Evolutionary conservation across 129 eudicot species (phyloP), one percentile per base, ranked within the genome.

Genomic region (Rutidosis leptorrhynchoides): DNA sequence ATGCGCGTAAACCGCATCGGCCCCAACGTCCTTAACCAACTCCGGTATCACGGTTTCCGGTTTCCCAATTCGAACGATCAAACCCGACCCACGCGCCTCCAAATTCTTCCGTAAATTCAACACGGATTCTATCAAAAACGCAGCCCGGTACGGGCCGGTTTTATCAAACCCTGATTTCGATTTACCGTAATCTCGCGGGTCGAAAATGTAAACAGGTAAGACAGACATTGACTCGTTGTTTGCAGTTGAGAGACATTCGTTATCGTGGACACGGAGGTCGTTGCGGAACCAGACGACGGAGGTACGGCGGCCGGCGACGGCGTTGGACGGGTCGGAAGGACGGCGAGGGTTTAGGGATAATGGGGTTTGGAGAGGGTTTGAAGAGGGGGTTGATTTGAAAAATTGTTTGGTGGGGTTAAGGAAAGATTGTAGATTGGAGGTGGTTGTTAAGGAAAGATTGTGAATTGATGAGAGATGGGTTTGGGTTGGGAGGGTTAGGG

Each of bases 201-300:
- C 97, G 55, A 91, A 91, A 70, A 92, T 83, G 72, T 87, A 91
- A 8, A 91, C 88, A 0, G 98, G 96, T 21, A 91, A 74, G 0
- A 88, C 90, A 2, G 96, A 91, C 49, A 78, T 46, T 1, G 96
- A 83, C 20, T 91, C 98, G 42, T 79, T 83, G 78, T 83, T 83
- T 19, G 98, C 98, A 12, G 96, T 29, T 28, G 82, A 64, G 16
- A 91, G 81, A 23, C 79, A 71, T 45, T 91, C 97, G 28, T 91
- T 88, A 64, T 91, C 98, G 68, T 85, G 85, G 51, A 87, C 78
- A 3, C 97, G 79, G n/a, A 91, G 87, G 56, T 91, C 98, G 71
- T 85, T 91, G 9, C 98, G 85, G 79, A 91, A 83, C 97, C 94
- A 91, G 14, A 85, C 96, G 21, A 91, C 76, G 16, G 98, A 66